Conservation (phyloP, 306 rosid genomes). For the Vachellia pachyceras region DNA sequence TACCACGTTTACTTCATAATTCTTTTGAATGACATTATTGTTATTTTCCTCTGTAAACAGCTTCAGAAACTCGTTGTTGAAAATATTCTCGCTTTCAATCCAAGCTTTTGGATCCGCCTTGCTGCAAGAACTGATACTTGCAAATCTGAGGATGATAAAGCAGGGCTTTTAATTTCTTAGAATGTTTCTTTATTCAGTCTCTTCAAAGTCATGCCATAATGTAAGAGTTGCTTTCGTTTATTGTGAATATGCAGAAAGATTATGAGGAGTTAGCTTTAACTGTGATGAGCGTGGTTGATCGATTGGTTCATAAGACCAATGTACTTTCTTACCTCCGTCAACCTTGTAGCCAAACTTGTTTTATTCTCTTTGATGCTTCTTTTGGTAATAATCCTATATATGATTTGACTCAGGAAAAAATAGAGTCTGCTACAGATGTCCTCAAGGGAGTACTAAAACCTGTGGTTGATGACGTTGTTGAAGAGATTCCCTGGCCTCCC, state of each 20-base stretch:
- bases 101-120: conserved; percentile 84
- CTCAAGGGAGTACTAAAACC: conserved; percentile 81
- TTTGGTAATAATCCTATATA: conserved; percentile 15
- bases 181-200: conserved; percentile 21
- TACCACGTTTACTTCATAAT: not conserved
- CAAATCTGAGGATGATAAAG: conserved; percentile 95
- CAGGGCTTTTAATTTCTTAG: conserved; percentile 47
- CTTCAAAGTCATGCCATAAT: conserved; percentile 24
- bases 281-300: conserved; percentile 78
- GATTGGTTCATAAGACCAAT: conserved; percentile 80
- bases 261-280: conserved; percentile 87
- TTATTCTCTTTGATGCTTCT: conserved; percentile 29
- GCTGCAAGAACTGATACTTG: conserved; percentile 91
- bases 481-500: conserved; percentile 92
- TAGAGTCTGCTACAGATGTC: conserved; percentile 88
- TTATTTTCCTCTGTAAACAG: conserved; percentile 53
- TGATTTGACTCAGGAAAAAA: conserved; percentile 68
- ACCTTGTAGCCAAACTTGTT: conserved; percentile 20
- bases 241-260: conserved; percentile 71
- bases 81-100: conserved; percentile 86
- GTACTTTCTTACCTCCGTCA: conserved; percentile 44
- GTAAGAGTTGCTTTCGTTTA: conserved; percentile 26
- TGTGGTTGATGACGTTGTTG: conserved; percentile 70
- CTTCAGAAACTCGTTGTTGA: conserved; percentile 85
- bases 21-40: conserved; percentile 30